Conservation (phyloP, 108 stramenopile species). For the Skeletonema costatum region DNA sequence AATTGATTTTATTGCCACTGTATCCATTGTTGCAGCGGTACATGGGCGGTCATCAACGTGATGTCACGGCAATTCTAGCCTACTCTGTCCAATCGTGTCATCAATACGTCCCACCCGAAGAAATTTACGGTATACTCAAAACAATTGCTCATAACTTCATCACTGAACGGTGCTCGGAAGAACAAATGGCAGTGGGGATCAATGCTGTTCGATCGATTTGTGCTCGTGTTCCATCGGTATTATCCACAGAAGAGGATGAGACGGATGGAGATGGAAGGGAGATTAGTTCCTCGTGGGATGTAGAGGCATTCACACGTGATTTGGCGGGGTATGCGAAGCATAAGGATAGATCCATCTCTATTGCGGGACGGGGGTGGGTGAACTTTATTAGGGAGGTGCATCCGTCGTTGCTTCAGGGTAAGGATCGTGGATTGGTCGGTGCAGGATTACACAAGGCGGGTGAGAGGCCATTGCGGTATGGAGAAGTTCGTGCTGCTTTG, state of each 20-base stretch:
- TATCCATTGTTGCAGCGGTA: constrained; percentile 97
- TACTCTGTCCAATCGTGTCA: constrained; percentile 98
- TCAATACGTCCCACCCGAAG: constrained; percentile 94
- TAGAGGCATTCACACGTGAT: constrained; percentile 96
- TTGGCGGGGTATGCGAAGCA: constrained; percentile 92
- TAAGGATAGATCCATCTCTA: constrained; percentile 89
- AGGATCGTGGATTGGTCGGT: constrained; percentile 90
- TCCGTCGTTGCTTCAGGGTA: constrained; percentile 89
- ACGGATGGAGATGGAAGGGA: constrained; percentile 14
- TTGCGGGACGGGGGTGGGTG: constrained; percentile 89
- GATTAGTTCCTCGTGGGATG: constrained; percentile 60
- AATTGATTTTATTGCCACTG: constrained; percentile 86
- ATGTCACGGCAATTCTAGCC: constrained; percentile 95
- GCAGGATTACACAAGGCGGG: constrained; percentile 76
- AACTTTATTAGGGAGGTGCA: constrained; percentile 94
- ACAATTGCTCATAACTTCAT: constrained; percentile 95
- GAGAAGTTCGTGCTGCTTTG: constrained; percentile 70
- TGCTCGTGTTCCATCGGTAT: constrained; percentile 82
- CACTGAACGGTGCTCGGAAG: constrained; percentile 87
- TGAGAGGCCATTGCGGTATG: constrained; percentile 87
- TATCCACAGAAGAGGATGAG: constrained; percentile 75
- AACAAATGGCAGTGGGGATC: constrained; percentile 98
- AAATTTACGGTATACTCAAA: constrained; percentile 86
- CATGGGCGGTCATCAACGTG: constrained; percentile 90
- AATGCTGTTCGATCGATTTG: constrained; percentile 93